phyloP scores from a whole-genome alignment of 352 stramenopile genomes.

The Albugo candida region DNA sequence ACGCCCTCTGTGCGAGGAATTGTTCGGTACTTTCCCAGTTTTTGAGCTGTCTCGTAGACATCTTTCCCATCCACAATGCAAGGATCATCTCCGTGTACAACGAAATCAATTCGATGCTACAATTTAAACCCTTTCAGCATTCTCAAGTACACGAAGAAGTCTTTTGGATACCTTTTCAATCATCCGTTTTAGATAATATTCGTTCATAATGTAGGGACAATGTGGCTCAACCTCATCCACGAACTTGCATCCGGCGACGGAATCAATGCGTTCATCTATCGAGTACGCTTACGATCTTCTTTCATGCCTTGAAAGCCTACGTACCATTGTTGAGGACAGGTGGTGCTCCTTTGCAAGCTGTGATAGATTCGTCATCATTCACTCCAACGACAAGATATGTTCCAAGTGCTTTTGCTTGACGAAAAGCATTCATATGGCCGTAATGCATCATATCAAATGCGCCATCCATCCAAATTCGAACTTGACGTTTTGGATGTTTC shows the following conservation, averaged over 20 bases:
- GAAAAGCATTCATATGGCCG: conserved; percentile 99
- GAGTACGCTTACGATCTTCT: not conserved
- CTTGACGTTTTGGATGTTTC: conserved; percentile 59
- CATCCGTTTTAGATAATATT: conserved; percentile 94
- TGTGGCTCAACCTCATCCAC: conserved; percentile 94
- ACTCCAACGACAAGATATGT: conserved; percentile 97
- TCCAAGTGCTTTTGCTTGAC: conserved; percentile 86
- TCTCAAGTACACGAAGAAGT: too few relatives aligned
- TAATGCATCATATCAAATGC: conserved; percentile 99
- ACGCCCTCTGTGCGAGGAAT: conserved; percentile 94
- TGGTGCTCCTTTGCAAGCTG: conserved; percentile 86
- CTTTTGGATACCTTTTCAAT: conserved; percentile 71
- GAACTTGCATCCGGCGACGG: conserved; percentile 95
- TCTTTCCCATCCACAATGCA: conserved; percentile 98
- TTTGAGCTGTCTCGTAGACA: conserved; percentile 94
- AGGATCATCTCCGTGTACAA: conserved; percentile 97
- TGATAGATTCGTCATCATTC: conserved; percentile 95
- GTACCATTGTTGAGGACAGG: conserved; percentile 90
- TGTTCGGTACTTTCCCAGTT: conserved; percentile 88
- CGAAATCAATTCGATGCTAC: conserved; percentile 92
- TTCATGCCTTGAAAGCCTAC: not conserved
- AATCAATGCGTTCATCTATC: conserved; percentile 85
- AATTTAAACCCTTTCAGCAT: not conserved
- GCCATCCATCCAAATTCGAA: conserved; percentile 98
- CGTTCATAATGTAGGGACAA: conserved; percentile 98